phyloP scores from a whole-genome alignment of 2,329 filamentous ascomycete genomes.

The Pseudopyrenochaeta lycopersici region DNA sequence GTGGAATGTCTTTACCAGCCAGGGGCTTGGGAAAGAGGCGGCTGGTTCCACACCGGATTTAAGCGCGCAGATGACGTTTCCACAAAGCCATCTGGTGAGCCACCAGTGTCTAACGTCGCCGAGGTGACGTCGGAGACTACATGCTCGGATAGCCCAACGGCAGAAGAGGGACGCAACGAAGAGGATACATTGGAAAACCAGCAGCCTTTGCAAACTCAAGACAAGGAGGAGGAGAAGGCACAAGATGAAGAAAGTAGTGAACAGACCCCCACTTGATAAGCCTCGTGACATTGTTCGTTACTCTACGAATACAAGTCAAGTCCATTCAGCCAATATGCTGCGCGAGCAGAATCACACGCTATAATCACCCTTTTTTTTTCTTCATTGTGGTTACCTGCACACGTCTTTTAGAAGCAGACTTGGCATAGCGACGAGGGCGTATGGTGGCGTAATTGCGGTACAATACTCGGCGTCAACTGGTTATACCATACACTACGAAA shows the following conservation, averaged over 20 bases:
- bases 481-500: no score
- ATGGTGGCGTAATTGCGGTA: no score
- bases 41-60: constrained; percentile 73
- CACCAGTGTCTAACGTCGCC: constrained; percentile 29
- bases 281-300: background rate
- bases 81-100: constrained; percentile 44
- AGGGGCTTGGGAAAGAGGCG: constrained; percentile 84
- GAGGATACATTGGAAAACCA: constrained; percentile 29
- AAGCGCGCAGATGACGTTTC: constrained; percentile 48
- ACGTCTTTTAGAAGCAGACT: no score
- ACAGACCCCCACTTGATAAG: constrained; percentile 6
- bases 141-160: constrained; percentile 27
- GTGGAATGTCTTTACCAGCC: constrained; percentile 71
- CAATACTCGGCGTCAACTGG: no score
- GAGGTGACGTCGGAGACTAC: constrained; percentile 25
- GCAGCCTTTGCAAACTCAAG: constrained; percentile 23
- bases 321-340: no score
- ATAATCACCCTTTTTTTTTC: background rate
- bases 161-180: constrained; percentile 21
- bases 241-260: constrained; percentile 5
- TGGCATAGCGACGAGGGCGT: no score
- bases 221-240: constrained; percentile 15
- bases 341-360: no score
- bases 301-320: no score
- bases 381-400: no score